Percentiles rank a stretch among this genome's conserved stretches.
Evolutionary conservation across 345 rosid genomes (phyloP).

Genomic region (Acer negundo): DNA sequence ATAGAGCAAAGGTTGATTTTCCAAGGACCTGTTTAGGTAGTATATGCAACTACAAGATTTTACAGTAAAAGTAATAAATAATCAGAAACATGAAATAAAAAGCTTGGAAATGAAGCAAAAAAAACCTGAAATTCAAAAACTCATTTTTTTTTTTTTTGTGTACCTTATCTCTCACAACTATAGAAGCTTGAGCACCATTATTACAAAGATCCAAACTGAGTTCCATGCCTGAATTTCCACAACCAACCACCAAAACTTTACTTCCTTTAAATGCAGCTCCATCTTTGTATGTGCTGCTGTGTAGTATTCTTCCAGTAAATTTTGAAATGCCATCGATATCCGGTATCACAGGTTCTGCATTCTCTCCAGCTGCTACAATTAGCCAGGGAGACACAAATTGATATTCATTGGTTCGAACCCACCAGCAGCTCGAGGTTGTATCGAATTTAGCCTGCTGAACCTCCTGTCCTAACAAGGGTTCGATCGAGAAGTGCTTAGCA

Average conservation of each 20-base stretch:
- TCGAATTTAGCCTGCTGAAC: constrained; percentile 31
- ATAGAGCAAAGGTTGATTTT: constrained; percentile 57
- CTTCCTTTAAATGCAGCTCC: constrained; percentile 49
- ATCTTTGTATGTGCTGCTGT: constrained; percentile 60
- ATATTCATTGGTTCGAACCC: constrained; percentile 29
- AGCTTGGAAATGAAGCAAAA: not conserved
- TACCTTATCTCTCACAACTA: constrained; percentile 68
- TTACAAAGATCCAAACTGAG: constrained; percentile 60
- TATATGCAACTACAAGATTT: constrained; percentile 52
- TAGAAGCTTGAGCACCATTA: constrained; percentile 52
- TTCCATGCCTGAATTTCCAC: constrained; percentile 89
- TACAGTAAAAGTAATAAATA: not conserved
- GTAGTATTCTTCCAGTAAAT: constrained; percentile 51
- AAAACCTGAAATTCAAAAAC: not conserved
- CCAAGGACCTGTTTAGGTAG: constrained; percentile 70
- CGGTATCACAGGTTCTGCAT: constrained; percentile 62
- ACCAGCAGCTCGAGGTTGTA: constrained; percentile 25
- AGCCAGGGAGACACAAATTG: constrained; percentile 55
- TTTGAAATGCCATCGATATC: constrained; percentile 44
- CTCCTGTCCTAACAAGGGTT: constrained; percentile 35
- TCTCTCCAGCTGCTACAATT: constrained; percentile 76
- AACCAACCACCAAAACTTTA: constrained; percentile 69
- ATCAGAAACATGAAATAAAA: not conserved
- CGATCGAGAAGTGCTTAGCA: constrained; percentile 34
- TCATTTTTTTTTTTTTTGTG: constrained; percentile 14